Conservation (phyloP, 2,329 filamentous ascomycete genomes). For the Epichloe gansuensis region DNA sequence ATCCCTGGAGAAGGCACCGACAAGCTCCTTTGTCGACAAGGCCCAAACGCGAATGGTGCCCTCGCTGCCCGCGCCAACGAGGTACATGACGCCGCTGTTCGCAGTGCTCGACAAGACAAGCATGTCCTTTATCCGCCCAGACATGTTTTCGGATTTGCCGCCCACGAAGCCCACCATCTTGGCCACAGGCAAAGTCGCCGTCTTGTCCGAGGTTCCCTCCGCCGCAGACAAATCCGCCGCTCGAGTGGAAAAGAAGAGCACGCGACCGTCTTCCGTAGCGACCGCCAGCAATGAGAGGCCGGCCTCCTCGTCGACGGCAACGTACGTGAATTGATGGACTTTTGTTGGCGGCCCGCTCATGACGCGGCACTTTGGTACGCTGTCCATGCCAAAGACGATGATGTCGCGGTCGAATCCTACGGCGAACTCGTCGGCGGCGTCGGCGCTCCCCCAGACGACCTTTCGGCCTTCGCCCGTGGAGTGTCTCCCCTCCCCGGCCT, state of each 20-base stretch:
- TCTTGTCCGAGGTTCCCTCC: conserved; percentile 21
- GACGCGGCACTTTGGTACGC: conserved; percentile 62
- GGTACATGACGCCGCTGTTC: conserved; percentile 31
- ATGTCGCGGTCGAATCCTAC: conserved; percentile 80
- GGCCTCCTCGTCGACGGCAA: conserved; percentile 36
- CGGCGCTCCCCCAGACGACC: conserved; percentile 68
- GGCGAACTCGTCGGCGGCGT: conserved; percentile 67
- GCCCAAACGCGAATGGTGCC: conserved; percentile 72
- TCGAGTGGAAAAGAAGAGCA: conserved; percentile 69
- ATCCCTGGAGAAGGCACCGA: conserved; percentile 15
- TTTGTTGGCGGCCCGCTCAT: conserved; percentile 59
- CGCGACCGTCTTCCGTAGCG: conserved; percentile 80
- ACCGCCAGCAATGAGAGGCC: conserved; percentile 49
- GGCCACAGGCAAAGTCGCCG: conserved; percentile 38
- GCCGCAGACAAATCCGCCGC: conserved; percentile 29
- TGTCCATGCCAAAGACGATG: conserved; percentile 80
- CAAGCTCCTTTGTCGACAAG: conserved; percentile 33
- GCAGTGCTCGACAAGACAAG: conserved; percentile 40
- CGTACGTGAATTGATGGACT: conserved; percentile 68
- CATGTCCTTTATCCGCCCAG: conserved; percentile 79
- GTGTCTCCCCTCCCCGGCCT: conserved; percentile 64
- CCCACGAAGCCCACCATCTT: conserved; percentile 66
- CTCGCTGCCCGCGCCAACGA: conserved; percentile 72
- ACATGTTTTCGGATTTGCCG: conserved; percentile 54
- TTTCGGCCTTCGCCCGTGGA: conserved; percentile 69